A percentile compares a stretch with the other conserved stretches of the same genome.
These are phyloP conservation scores for Paramecium tetraurelia DNA, from an alignment of 73 alveolate genomes.

Conservation along the genomic window DNA sequence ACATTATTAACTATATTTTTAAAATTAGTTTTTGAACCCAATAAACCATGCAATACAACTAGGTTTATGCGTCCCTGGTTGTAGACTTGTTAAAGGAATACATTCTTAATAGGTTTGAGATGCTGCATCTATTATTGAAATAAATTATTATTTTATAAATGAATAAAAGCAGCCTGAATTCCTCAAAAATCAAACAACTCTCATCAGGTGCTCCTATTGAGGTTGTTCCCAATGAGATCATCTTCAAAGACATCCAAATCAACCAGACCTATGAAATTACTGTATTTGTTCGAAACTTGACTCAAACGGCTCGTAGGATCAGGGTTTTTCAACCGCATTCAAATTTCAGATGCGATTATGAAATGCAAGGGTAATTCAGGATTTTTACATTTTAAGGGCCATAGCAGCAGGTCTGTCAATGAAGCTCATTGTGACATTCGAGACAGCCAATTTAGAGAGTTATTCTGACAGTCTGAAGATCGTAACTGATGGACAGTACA, in stretches of 20 bases:
- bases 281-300: conserved; percentile 90
- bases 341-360: conserved; percentile 81
- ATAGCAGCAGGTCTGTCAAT: conserved; percentile 95
- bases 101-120: background rate
- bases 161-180: background rate
- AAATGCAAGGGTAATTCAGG: conserved; percentile 59
- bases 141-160: background rate
- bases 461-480: conserved; percentile 89
- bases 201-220: conserved; percentile 76
- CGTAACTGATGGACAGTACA: conserved; percentile 83
- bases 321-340: conserved; percentile 91
- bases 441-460: conserved; percentile 90
- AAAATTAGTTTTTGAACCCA: background rate
- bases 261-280: conserved; percentile 95
- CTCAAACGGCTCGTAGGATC: conserved; percentile 84
- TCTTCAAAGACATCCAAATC: conserved; percentile 91
- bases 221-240: conserved; percentile 86
- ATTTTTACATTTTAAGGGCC: conserved; percentile 54
- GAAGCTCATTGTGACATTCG: conserved; percentile 91
- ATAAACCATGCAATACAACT: background rate
- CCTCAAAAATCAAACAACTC: conserved; percentile 41
- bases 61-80: background rate
- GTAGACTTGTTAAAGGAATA: background rate
- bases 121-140: background rate
- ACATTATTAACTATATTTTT: background rate